Conservation (phyloP, 371 early-diverging fungal species). For the Apophysomyces variabilis region DNA sequence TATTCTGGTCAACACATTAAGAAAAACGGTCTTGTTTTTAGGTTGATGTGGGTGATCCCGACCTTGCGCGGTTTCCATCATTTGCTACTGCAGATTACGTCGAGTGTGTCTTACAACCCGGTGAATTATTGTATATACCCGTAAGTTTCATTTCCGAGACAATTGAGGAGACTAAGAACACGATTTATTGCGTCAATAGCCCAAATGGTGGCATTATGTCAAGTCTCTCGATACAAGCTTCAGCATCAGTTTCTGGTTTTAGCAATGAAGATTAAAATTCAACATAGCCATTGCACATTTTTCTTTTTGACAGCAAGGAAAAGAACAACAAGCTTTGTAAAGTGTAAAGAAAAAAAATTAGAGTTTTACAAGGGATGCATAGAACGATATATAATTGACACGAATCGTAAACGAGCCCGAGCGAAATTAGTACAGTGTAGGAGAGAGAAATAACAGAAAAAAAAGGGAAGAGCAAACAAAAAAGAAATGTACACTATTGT, state of each 20-base stretch:
- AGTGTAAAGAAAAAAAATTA: background rate
- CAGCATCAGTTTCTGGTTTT: conserved; percentile 91
- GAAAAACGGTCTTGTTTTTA: conserved; percentile 12
- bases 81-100: conserved; percentile 64
- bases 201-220: conserved; percentile 93
- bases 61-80: conserved; percentile 53
- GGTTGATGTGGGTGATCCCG: conserved; percentile 71
- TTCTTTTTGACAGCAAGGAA: background rate
- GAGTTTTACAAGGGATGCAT: background rate
- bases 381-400: background rate
- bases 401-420: conserved; percentile 1
- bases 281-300: background rate
- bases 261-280: background rate
- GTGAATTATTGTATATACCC: conserved; percentile 91
- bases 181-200: conserved; percentile 32
- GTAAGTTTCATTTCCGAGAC: conserved; percentile 50
- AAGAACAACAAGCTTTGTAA: background rate
- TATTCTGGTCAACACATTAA: background rate
- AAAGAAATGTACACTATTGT: background rate
- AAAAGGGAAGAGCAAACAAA: background rate
- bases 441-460: background rate
- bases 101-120: conserved; percentile 76
- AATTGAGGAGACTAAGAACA: background rate
- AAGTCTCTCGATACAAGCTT: conserved; percentile 78
- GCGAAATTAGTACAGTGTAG: background rate